These are phyloP conservation scores for Ogataea chonburiensis DNA, from an alignment of 805 yeast genomes.

Conservation along the genomic window DNA sequence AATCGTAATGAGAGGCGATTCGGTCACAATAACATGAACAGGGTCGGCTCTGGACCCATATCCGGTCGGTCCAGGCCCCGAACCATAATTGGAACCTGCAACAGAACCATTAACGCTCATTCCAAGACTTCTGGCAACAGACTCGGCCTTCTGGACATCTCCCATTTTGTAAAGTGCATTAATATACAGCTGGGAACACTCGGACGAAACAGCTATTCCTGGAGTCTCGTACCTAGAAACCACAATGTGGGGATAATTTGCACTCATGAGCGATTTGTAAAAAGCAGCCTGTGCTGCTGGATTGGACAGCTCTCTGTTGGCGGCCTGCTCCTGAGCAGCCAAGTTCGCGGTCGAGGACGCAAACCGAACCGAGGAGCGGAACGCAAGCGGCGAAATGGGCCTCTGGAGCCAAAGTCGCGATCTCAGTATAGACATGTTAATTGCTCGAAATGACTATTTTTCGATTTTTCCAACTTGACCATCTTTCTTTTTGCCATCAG, in stretches of 20 bases:
- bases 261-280: slow-evolving; percentile 66
- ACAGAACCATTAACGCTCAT: slow-evolving; percentile 30
- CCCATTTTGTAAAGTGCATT: slow-evolving; percentile 82
- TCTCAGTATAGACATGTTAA: slow-evolving; percentile 8
- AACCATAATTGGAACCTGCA: slow-evolving; percentile 21
- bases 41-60: slow-evolving; percentile 77
- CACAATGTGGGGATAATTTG: slow-evolving; percentile 93
- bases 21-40: slow-evolving; percentile 89
- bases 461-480: slow-evolving; percentile 1
- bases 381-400: slow-evolving; percentile 1
- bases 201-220: slow-evolving; percentile 82
- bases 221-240: slow-evolving; percentile 93
- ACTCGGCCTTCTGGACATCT: slow-evolving; percentile 72
- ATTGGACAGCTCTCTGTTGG: slow-evolving; percentile 71
- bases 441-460: slow-evolving; percentile 3
- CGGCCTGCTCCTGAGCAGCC: slow-evolving; percentile 76
- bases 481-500: slow-evolving; percentile 11
- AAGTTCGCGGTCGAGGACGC: slow-evolving; percentile 35
- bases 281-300: slow-evolving; percentile 79
- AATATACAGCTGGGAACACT: slow-evolving; percentile 73
- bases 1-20: slow-evolving; percentile 71
- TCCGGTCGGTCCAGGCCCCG: slow-evolving; percentile 18
- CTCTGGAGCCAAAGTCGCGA: slow-evolving; percentile 1
- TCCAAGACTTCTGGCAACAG: slow-evolving; percentile 49
- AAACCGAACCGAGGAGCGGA: slow-evolving; percentile 2